These are phyloP conservation scores for Lagenaria siceraria DNA, from an alignment of 306 rosid genomes.

Conservation along the genomic window DNA sequence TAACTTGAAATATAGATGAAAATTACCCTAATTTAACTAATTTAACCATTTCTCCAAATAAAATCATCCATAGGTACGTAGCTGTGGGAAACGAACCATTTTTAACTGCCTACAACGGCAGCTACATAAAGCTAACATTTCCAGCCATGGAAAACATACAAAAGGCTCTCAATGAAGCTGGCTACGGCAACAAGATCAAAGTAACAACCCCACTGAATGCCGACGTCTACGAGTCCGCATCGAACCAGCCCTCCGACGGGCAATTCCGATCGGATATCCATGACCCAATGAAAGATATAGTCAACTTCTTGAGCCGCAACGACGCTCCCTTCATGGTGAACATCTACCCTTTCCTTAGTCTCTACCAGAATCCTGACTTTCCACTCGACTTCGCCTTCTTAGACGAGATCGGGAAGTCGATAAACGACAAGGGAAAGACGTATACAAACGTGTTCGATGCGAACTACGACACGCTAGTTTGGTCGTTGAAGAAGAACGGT, in stretches of 20 bases:
- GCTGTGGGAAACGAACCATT: conserved; percentile 78
- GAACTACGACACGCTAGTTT: conserved; percentile 46
- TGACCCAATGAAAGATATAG: conserved; percentile 25
- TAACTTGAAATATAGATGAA: background rate
- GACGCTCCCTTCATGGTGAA: conserved; percentile 50
- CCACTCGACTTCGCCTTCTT: conserved; percentile 48
- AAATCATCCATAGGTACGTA: conserved; percentile 28
- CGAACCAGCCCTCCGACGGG: conserved; percentile 55
- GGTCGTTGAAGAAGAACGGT: conserved; percentile 38
- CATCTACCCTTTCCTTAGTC: conserved; percentile 28
- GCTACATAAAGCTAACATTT: conserved; percentile 12
- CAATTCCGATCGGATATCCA: conserved; percentile 27
- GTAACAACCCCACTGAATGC: conserved; percentile 51
- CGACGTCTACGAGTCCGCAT: conserved; percentile 44
- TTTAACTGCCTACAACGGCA: conserved; percentile 40
- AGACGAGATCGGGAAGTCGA: conserved; percentile 10
- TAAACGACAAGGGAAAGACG: conserved; percentile 22
- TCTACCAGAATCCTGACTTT: conserved; percentile 22
- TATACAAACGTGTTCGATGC: conserved; percentile 67
- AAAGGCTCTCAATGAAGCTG: conserved; percentile 40
- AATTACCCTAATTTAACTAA: background rate
- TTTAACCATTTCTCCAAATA: background rate
- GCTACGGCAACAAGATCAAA: conserved; percentile 36
- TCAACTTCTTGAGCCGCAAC: conserved; percentile 17
- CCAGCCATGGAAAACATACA: conserved; percentile 73